Evolutionary conservation across 441 rosid genomes (phyloP).

Genomic region (Gossypium davidsonii): DNA sequence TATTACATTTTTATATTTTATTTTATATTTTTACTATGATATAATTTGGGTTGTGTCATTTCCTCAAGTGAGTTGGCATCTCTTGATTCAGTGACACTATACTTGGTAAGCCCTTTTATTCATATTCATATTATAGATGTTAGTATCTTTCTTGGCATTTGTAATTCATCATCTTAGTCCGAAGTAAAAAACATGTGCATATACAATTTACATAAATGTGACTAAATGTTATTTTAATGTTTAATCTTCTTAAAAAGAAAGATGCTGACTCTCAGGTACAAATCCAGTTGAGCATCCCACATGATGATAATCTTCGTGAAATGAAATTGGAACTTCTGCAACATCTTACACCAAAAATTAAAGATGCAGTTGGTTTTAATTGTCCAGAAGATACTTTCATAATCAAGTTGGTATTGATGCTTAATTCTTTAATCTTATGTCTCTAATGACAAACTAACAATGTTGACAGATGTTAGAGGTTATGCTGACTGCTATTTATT

Average conservation of each 20-base stretch:
- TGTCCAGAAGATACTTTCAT: constrained; percentile 40
- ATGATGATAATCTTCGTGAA: constrained; percentile 40
- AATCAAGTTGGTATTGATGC: constrained; percentile 56
- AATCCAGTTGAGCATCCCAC: constrained; percentile 42
- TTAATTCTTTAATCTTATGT: constrained; percentile 6
- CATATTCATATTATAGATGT: not conserved
- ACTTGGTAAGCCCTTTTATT: not conserved
- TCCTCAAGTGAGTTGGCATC: not conserved
- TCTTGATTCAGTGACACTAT: not conserved
- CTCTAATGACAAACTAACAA: not conserved
- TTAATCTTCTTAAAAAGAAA: constrained; percentile 2
- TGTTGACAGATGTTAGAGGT: not conserved
- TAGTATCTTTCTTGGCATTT: not conserved
- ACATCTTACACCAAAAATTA: constrained; percentile 31
- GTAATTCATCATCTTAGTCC: not conserved
- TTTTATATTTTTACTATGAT: not conserved
- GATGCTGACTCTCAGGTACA: constrained; percentile 42
- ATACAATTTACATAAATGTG: not conserved
- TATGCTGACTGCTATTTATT: not conserved
- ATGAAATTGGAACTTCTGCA: constrained; percentile 53
- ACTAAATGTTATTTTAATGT: not conserved
- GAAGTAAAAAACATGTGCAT: not conserved
- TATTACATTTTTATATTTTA: not conserved
- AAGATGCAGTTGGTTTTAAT: constrained; percentile 36
- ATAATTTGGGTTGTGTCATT: not conserved